These are phyloP conservation scores for Aethionema arabicum DNA, from an alignment of 345 rosid species.

Conservation along the genomic window DNA sequence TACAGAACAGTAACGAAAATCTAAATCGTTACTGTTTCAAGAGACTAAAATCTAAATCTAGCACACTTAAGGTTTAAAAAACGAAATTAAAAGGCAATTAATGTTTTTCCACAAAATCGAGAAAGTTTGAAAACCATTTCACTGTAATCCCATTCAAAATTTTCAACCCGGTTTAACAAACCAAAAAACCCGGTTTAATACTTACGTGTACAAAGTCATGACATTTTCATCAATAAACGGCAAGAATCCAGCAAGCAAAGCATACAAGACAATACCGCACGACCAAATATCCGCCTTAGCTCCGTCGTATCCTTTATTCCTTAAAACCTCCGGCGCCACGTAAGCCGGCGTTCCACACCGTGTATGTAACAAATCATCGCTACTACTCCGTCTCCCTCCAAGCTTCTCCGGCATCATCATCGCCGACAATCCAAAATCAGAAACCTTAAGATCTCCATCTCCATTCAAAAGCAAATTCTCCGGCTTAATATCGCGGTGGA, in stretches of 20 bases:
- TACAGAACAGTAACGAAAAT: no score
- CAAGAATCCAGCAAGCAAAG: constrained; percentile 63
- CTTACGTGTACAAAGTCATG: constrained; percentile 57
- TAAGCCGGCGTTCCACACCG: constrained; percentile 86
- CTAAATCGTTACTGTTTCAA: no score
- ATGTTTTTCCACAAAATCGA: no score
- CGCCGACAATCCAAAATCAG: constrained; percentile 85
- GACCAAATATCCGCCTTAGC: constrained; percentile 85
- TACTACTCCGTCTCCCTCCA: constrained; percentile 39
- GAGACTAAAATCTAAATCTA: no score
- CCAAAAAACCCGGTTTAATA: constrained; percentile 1
- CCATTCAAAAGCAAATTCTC: constrained; percentile 76
- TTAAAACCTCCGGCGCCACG: constrained; percentile 85
- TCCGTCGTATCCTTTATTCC: constrained; percentile 89
- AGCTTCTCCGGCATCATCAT: constrained; percentile 65
- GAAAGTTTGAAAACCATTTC: no score
- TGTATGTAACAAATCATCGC: constrained; percentile 80
- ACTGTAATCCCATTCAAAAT: neutral
- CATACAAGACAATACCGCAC: constrained; percentile 80
- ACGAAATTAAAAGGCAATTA: no score
- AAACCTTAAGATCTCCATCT: constrained; percentile 58
- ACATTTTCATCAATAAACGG: constrained; percentile 76
- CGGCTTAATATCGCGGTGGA: constrained; percentile 86
- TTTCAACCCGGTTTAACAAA: neutral
- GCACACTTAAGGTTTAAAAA: no score